phyloP scores from a whole-genome alignment of 352 stramenopile genomes.

The Thraustotheca clavata region DNA sequence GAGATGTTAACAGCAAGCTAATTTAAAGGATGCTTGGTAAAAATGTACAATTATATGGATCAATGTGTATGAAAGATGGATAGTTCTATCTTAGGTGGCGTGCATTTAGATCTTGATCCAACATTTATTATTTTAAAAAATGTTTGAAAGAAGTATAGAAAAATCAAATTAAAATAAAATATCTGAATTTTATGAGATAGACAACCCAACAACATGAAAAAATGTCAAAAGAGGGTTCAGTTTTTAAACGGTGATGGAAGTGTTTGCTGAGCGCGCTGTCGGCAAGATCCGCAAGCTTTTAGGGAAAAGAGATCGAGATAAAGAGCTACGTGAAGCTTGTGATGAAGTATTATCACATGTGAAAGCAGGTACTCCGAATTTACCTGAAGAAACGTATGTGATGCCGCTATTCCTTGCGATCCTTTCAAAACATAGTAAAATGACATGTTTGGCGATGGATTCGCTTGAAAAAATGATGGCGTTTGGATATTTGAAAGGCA shows the following conservation, averaged over 20 bases:
- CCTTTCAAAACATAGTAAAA: constrained; percentile 63
- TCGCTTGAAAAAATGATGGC: constrained; percentile 87
- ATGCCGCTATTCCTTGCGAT: constrained; percentile 66
- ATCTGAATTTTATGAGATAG: no score
- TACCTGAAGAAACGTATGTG: constrained; percentile 30
- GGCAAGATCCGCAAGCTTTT: constrained; percentile 69
- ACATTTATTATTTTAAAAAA: no score
- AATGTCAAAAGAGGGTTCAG: not conserved
- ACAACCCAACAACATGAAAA: not conserved
- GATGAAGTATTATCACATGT: constrained; percentile 21
- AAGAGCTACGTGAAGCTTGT: constrained; percentile 15
- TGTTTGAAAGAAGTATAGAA: no score
- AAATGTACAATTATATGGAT: no score
- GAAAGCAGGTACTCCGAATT: not conserved
- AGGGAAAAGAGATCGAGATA: constrained; percentile 59
- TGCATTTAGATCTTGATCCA: no score
- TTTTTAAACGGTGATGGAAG: constrained; percentile 19
- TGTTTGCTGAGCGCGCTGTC: constrained; percentile 29
- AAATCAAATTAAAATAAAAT: no score
- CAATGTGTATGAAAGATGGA: no score
- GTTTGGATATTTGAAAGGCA: constrained; percentile 74
- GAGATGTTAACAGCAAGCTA: no score
- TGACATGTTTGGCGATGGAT: constrained; percentile 74
- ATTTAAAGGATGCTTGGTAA: no score
- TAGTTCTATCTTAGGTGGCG: no score